Evolutionary conservation across 73 alveolate genomes (phyloP).

Genomic region (Paramecium tetraurelia): DNA sequence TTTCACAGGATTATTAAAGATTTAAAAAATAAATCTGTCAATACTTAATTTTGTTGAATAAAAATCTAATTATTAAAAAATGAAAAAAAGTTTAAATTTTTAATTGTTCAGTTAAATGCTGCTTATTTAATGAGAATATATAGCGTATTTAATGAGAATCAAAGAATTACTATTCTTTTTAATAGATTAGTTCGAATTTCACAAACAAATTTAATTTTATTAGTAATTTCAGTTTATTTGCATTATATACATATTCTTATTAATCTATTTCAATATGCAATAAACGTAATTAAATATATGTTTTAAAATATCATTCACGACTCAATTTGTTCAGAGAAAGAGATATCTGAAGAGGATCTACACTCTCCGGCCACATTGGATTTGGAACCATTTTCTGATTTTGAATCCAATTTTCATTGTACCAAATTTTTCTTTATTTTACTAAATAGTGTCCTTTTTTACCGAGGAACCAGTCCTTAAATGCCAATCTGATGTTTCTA

Average conservation of each 20-base stretch:
- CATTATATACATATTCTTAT: background rate
- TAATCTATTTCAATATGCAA: slow-evolving; percentile 25
- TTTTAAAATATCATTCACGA: background rate
- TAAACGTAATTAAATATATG: slow-evolving; percentile 16
- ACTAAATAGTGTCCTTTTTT: background rate
- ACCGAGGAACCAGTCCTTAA: background rate
- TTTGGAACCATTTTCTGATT: background rate
- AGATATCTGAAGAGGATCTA: background rate
- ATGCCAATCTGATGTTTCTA: background rate
- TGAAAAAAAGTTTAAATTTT: background rate
- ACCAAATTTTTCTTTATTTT: background rate
- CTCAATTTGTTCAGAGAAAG: background rate
- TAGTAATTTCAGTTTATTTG: background rate
- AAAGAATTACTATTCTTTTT: background rate
- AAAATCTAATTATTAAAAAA: background rate
- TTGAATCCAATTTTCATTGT: slow-evolving; percentile 7
- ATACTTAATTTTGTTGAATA: background rate
- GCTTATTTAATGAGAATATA: background rate
- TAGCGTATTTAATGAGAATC: background rate
- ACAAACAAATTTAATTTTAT: background rate
- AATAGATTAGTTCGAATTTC: background rate
- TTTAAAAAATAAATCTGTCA: too few species aligned
- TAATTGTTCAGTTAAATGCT: background rate
- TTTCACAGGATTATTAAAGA: background rate
- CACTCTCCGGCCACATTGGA: background rate